Evolutionary conservation across 345 rosid species (phyloP).

Genomic region (Acer negundo): DNA sequence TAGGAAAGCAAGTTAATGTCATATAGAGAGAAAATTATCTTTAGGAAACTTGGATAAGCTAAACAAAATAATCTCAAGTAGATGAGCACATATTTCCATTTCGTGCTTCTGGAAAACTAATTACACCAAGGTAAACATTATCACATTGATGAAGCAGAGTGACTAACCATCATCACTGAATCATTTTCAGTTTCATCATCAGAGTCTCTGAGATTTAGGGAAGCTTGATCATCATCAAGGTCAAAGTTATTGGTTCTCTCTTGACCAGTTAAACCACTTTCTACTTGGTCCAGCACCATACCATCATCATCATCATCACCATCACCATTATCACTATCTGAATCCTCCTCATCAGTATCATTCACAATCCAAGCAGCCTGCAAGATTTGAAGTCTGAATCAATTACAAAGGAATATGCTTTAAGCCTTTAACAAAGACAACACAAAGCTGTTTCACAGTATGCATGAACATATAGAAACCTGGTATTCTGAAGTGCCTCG

Average conservation of each 20-base stretch:
- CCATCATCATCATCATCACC: slow-evolving; percentile 52
- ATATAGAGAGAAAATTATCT: slow-evolving; percentile 1
- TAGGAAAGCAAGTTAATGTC: not conserved
- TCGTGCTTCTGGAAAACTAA: not conserved
- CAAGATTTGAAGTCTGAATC: slow-evolving; percentile 11
- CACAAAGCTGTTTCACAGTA: not conserved
- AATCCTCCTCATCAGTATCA: slow-evolving; percentile 65
- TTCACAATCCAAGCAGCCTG: slow-evolving; percentile 99
- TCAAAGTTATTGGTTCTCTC: slow-evolving; percentile 39
- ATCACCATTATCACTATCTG: slow-evolving; percentile 42
- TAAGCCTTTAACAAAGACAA: not conserved
- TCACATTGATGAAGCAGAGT: slow-evolving; percentile 18
- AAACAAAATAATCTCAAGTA: not conserved
- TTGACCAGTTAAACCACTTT: slow-evolving; percentile 38
- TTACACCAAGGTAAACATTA: not conserved
- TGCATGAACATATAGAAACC: slow-evolving; percentile 35
- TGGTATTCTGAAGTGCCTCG: slow-evolving; percentile 95
- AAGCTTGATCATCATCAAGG: slow-evolving; percentile 64
- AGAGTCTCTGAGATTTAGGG: slow-evolving; percentile 55
- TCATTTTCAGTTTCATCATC: slow-evolving; percentile 85
- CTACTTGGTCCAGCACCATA: slow-evolving; percentile 78
- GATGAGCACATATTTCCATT: not conserved
- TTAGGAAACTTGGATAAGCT: not conserved
- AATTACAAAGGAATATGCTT: not conserved
- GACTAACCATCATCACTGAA: slow-evolving; percentile 75